A percentile compares a stretch with the other conserved stretches of the same genome.
Evolutionary conservation across 768 basidiomycete species (phyloP).

Genomic region (Lentinula edodes): DNA sequence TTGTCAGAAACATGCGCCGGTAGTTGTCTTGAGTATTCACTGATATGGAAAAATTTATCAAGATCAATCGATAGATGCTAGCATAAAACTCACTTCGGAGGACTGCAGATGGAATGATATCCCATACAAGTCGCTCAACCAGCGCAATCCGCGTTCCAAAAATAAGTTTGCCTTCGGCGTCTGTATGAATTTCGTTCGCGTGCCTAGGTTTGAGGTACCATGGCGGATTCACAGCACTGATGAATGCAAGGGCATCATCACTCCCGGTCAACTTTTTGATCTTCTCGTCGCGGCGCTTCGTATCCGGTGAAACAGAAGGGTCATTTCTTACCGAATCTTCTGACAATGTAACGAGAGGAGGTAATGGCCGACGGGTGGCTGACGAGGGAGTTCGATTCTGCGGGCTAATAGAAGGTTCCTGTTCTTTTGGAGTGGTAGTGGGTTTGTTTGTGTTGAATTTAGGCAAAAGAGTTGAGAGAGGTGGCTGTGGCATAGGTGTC

Average conservation of each 20-base stretch:
- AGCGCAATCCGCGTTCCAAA: conserved; percentile 69
- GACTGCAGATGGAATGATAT: conserved; percentile 28
- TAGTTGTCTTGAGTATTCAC: conserved; percentile 29
- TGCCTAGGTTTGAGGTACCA: conserved; percentile 60
- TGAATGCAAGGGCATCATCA: conserved; percentile 35
- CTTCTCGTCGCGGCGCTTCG: conserved; percentile 25
- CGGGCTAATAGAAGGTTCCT: conserved; percentile 8
- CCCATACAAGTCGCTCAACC: conserved; percentile 61
- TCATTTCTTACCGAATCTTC: neutral
- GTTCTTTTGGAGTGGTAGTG: conserved; percentile 23
- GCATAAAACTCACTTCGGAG: conserved; percentile 44
- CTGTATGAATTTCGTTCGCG: conserved; percentile 57
- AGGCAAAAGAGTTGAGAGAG: conserved; percentile 14
- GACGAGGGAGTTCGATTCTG: conserved; percentile 16
- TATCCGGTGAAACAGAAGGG: neutral
- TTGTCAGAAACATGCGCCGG: conserved; percentile 70
- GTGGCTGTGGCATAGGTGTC: conserved; percentile 33
- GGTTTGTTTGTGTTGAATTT: conserved; percentile 25
- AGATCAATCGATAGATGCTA: neutral
- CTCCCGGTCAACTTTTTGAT: conserved; percentile 34
- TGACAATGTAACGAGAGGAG: neutral
- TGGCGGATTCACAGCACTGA: conserved; percentile 35
- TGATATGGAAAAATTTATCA: conserved; percentile 3
- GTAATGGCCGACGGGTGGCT: conserved; percentile 6
- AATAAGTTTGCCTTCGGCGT: conserved; percentile 59